Conservation (phyloP, 805 yeast species). For the Kurtzmaniella cleridarum region DNA sequence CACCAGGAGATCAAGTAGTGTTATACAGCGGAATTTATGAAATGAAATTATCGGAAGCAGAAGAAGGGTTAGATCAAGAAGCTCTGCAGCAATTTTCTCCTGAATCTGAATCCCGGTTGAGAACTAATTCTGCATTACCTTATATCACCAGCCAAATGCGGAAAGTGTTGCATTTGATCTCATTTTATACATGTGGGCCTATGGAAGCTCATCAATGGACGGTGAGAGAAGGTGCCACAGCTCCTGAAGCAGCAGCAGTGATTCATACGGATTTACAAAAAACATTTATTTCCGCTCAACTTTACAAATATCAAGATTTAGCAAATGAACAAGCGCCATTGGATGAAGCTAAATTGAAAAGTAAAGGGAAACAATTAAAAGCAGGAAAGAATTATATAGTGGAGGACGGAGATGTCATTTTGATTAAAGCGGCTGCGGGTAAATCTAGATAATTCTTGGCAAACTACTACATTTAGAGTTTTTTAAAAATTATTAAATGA, state of each 20-base stretch:
- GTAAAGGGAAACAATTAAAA: constrained; percentile 54
- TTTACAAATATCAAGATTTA: constrained; percentile 63
- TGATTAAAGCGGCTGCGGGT: constrained; percentile 69
- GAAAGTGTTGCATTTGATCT: constrained; percentile 60
- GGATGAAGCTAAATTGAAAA: constrained; percentile 46
- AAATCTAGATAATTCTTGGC: constrained; percentile 22
- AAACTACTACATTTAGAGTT: no score
- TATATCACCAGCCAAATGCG: constrained; percentile 62
- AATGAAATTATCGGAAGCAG: constrained; percentile 25
- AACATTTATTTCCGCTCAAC: constrained; percentile 75
- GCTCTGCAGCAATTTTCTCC: constrained; percentile 13
- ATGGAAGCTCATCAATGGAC: constrained; percentile 89
- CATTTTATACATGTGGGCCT: constrained; percentile 85
- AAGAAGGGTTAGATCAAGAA: background rate
- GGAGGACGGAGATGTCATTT: constrained; percentile 79
- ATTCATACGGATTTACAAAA: constrained; percentile 82
- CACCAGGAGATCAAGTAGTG: constrained; percentile 49
- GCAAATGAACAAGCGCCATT: constrained; percentile 36
- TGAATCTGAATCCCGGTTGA: constrained; percentile 12
- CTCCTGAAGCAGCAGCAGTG: constrained; percentile 87
- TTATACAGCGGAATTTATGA: constrained; percentile 47
- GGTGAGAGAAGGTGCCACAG: constrained; percentile 64
- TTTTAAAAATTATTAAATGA: no score
- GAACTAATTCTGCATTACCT: constrained; percentile 51
- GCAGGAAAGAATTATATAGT: constrained; percentile 76